These are phyloP conservation scores for Wickerhamomyces chambardii DNA, from an alignment of 805 yeast species.

Conservation along the genomic window DNA sequence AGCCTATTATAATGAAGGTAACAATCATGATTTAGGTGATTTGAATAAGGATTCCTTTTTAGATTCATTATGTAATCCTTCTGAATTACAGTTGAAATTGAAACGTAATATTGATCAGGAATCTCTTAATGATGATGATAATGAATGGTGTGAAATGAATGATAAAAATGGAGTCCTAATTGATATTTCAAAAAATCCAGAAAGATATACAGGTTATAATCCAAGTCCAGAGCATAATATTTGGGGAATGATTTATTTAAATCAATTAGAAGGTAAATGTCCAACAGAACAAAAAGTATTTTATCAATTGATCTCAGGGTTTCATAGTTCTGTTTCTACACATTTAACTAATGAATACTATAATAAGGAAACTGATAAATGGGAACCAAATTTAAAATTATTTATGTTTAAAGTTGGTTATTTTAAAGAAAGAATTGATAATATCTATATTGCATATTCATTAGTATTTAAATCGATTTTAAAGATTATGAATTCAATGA, in stretches of 20 bases:
- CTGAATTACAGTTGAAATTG: conserved; percentile 4
- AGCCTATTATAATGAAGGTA: conserved; percentile 15
- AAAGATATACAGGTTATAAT: conserved; percentile 92
- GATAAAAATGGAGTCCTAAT: conserved; percentile 73
- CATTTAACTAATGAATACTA: conserved; percentile 83
- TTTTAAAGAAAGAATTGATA: conserved; percentile 81
- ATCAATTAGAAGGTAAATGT: conserved; percentile 52
- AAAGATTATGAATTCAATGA: conserved; percentile 31
- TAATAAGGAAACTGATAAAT: conserved; percentile 61
- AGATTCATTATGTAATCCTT: conserved; percentile 25
- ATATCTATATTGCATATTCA: conserved; percentile 89
- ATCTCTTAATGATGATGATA: conserved; percentile 34
- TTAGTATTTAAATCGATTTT: conserved; percentile 74
- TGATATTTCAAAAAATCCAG: conserved; percentile 83
- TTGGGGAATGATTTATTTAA: conserved; percentile 89
- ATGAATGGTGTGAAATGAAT: conserved; percentile 65
- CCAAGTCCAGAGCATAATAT: conserved; percentile 89
- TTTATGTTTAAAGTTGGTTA: conserved; percentile 89
- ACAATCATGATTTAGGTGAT: conserved; percentile 36
- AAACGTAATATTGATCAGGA: too few species aligned
- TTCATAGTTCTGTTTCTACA: conserved; percentile 93
- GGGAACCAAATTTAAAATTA: conserved; percentile 75
- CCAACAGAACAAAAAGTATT: conserved; percentile 79
- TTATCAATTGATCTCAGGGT: conserved; percentile 79
- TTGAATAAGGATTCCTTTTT: conserved; percentile 25